Evolutionary conservation across 164 flowering plant species (phyloP), one percentile per base, ranked within the genome.

Genomic region (Akebia trifoliata): DNA sequence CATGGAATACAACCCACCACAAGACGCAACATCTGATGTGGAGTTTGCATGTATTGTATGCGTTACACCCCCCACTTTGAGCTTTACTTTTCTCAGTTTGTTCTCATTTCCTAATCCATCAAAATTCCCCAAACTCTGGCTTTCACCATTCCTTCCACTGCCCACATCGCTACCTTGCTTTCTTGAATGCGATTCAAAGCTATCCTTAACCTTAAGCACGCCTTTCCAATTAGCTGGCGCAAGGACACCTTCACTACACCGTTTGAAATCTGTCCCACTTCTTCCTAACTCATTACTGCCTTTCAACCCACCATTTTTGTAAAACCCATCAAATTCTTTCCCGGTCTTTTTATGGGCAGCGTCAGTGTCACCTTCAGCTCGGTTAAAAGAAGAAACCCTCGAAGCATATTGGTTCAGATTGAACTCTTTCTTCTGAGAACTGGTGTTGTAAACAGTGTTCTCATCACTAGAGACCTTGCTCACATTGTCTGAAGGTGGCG

Each of bases 21-120:
- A 49, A 31, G 51, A 56, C 24, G 63, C 74, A 70, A 50, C 64
- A 26, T 47, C 69, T 3, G 38, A 10, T 30, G 69, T 54, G 32
- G 87, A 59, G 31, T 76, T 82, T 40, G 91, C 76, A 54, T 86
- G 84, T 50, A 90, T 78, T 17, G 90, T 86, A 28, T 71, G 83
- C 4, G 82, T 81, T 20, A 86, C 82, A 17, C 97, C 93, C 47
- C 87, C 87, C 57, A 93, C 85, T 76, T 80, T 93, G 39, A 90
- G 84, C 69, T 86, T 93, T n/a, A 93, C 82, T 49, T 79, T 90
- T 66, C 81, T 86, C 20, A 79, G 80, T 72, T 72, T 82, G 61
- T 50, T 76, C 52, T 85, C 84, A 69, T 56, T 72, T 53, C 69
- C 81, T 18, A 34, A 47, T 29, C 66, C 78, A 72, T 74, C 74